Evolutionary conservation across 306 rosid genomes (phyloP).

Genomic region (Vachellia pachyceras): DNA sequence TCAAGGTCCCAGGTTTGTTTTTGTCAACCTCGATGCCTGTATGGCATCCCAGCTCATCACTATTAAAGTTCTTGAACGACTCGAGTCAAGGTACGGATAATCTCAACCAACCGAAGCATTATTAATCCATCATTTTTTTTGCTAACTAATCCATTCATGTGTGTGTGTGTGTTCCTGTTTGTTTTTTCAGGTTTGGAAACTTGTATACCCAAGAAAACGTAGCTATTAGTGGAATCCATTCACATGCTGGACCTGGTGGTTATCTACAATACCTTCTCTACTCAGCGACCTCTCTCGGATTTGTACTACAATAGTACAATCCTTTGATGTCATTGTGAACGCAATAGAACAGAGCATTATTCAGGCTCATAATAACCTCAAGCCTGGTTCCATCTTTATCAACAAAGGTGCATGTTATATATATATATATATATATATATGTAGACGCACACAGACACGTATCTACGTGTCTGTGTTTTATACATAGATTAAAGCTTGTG

Average conservation of each 20-base stretch:
- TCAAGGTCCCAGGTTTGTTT: constrained; percentile 61
- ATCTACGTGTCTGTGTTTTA: background rate
- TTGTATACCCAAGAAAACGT: constrained; percentile 75
- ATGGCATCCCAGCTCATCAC: constrained; percentile 87
- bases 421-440: too few relatives aligned
- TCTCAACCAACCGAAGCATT: background rate
- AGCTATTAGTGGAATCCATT: constrained; percentile 86
- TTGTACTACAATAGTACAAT: constrained; percentile 74
- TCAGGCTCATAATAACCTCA: constrained; percentile 75
- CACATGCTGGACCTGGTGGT: constrained; percentile 95
- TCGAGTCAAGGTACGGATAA: constrained; percentile 69
- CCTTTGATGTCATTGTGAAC: constrained; percentile 74
- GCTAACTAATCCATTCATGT: background rate
- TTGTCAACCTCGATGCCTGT: constrained; percentile 84
- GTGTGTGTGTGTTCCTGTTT: background rate
- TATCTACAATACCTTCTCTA: constrained; percentile 75
- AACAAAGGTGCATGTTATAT: constrained; percentile 51
- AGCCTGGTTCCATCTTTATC: constrained; percentile 66
- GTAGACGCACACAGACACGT: background rate
- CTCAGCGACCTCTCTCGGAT: constrained; percentile 69
- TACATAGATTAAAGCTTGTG: background rate
- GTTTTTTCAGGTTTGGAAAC: constrained; percentile 61
- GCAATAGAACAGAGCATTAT: constrained; percentile 72
- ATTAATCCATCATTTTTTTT: background rate
- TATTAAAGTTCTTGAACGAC: constrained; percentile 63